Base-by-base conservation (phyloP, 2,329 filamentous ascomycete genomes). In the Myrmaecium sp. region DNA sequence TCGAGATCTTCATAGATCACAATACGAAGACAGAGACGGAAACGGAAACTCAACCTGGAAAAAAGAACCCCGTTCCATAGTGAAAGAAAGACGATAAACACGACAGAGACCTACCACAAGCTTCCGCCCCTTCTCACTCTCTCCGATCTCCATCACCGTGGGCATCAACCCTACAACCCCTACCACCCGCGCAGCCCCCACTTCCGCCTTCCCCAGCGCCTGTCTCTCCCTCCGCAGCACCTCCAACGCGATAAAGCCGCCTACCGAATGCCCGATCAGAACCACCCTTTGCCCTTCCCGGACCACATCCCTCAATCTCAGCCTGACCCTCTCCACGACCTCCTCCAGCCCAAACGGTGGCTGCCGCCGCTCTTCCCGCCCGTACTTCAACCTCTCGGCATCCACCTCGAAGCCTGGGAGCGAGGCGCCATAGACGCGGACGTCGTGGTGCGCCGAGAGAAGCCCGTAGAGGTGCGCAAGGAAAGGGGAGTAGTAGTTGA, bases 401-500 rank as follows among this genome's bases (percentile, higher is more conserved):
- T 39, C 36, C 28, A 51, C 39, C 30, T 59, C 51, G 28, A 62
- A 63, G 0, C 58, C 58, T 3, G 44, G 44, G 5, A 62, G 41
- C 25, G 48, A 54, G 25, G 47, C 41, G 4, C 52, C 55, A 27
- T 49, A 54, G 25, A 60, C 42, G 24, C 52, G 40, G 34, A 50
- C 45, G n/a, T 39, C 36, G 4, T 18, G 14, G 15, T 16, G 19
- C 19, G 9, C 19, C 7, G 21, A 54, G 8, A 81, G 52, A 8
- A 69, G 50, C 1, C 50, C 44, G 23, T 69, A 58, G 2, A 83
- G 52, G 9, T 61, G 55, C 0, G 55, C 55, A 7, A 83, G 57
- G 47, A 82, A 86, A 19, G 66, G 60, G 30, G 53, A 55, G 49
- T 86, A 86, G 59, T 79, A 86, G 30, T 64, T 66, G 26, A 83